A percentile compares a stretch with the other conserved stretches of the same genome.
phyloP scores from a whole-genome alignment of 2,329 filamentous ascomycete species.

The Colletotrichum acutatum region DNA sequence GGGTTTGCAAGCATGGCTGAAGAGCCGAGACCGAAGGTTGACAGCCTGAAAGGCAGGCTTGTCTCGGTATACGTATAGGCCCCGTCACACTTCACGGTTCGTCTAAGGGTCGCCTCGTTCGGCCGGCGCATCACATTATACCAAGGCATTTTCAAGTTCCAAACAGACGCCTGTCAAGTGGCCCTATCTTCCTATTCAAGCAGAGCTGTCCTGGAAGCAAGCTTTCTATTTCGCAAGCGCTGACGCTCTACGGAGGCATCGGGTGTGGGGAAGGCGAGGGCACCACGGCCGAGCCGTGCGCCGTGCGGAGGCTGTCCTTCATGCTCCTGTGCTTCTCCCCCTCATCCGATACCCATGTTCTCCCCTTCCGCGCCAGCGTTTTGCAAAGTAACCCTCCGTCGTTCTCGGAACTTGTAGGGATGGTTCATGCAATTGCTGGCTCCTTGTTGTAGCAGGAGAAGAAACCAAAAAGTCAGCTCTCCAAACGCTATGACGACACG shows the following conservation, averaged over 20 bases:
- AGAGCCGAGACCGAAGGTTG: neutral
- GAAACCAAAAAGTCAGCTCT: neutral
- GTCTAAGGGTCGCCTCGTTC: conserved; percentile 8
- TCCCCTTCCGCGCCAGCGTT: neutral
- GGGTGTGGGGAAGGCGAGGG: neutral
- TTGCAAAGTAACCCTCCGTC: neutral
- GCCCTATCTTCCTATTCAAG: neutral
- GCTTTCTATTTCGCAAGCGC: conserved; percentile 1
- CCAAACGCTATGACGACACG: conserved; percentile 8
- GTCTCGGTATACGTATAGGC: conserved; percentile 9
- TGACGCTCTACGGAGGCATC: conserved; percentile 10
- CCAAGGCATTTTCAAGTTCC: conserved; percentile 29
- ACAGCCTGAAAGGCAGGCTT: neutral
- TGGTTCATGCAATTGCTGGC: conserved; percentile 18
- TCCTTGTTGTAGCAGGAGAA: neutral
- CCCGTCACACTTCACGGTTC: neutral
- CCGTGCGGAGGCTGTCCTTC: conserved; percentile 3
- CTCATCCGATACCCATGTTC: neutral
- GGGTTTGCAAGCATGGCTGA: conserved; percentile 35
- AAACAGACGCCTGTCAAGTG: conserved; percentile 1
- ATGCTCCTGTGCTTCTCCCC: neutral
- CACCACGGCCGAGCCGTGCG: conserved; percentile 3
- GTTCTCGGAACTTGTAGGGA: neutral
- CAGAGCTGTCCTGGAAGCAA: neutral
- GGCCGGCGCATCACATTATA: neutral